Evolutionary conservation across 192 early-diverging fungal species (phyloP).

Genomic region (Powellomyces hirtus): DNA sequence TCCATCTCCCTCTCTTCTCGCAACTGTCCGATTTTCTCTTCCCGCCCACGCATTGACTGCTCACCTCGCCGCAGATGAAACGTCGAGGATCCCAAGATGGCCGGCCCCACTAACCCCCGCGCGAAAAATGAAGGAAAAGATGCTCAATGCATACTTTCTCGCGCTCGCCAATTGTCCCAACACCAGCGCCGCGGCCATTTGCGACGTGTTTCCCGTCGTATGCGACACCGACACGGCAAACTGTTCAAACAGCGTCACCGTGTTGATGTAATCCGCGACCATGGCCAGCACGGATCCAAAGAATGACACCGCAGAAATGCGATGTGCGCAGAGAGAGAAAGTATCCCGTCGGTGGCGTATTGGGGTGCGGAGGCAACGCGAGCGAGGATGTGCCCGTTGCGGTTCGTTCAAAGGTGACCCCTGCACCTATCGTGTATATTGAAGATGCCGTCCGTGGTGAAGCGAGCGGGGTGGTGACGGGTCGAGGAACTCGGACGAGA

Average conservation of each 20-base stretch:
- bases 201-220: slow-evolving; percentile 44
- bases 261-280: slow-evolving; percentile 55
- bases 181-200: slow-evolving; percentile 38
- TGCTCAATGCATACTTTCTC: slow-evolving; percentile 28
- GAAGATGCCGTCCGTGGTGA: too few relatives aligned
- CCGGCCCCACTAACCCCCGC: slow-evolving; percentile 39
- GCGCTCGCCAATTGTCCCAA: slow-evolving; percentile 32
- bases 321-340: background rate
- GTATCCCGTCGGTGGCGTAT: background rate
- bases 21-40: too few relatives aligned
- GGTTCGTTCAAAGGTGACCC: background rate
- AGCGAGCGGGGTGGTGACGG: too few relatives aligned
- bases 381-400: background rate
- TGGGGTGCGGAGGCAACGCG: background rate
- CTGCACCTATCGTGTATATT: too few relatives aligned
- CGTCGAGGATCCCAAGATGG: slow-evolving; percentile 45
- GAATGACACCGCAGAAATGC: slow-evolving; percentile 23
- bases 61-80: slow-evolving; percentile 45
- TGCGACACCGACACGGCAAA: slow-evolving; percentile 26
- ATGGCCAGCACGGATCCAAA: slow-evolving; percentile 37
- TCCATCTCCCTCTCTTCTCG: too few relatives aligned
- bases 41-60: slow-evolving; percentile 34
- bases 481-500: too few relatives aligned
- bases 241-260: slow-evolving; percentile 45
- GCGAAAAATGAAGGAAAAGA: slow-evolving; percentile 45